Evolutionary conservation across 108 stramenopile genomes (phyloP).

Genomic region (Asterionellopsis glacialis): DNA sequence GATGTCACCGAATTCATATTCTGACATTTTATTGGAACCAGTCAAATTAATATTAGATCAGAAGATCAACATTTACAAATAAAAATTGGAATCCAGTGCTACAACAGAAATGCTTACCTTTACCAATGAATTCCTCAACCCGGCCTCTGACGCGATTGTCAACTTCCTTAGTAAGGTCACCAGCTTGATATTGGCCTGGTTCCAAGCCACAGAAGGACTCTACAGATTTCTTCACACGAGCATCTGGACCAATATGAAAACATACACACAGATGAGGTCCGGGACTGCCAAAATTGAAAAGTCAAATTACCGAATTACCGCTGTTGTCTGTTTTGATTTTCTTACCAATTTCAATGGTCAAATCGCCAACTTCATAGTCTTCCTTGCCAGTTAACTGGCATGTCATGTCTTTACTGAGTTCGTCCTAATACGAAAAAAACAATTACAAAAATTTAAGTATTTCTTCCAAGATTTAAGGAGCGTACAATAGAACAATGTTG

Average conservation of each 20-base stretch:
- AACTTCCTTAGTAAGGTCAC: slow-evolving; percentile 62
- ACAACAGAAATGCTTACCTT: too few species aligned
- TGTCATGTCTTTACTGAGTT: slow-evolving; percentile 34
- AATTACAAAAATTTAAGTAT: too few species aligned
- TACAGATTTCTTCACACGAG: slow-evolving; percentile 48
- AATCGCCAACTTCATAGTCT: slow-evolving; percentile 75
- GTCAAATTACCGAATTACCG: not conserved
- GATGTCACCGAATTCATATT: slow-evolving; percentile 73
- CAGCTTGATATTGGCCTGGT: slow-evolving; percentile 51
- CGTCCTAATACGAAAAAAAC: not conserved
- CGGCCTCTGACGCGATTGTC: slow-evolving; percentile 47
- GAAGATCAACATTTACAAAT: too few species aligned
- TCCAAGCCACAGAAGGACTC: slow-evolving; percentile 67
- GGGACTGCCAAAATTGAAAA: not conserved
- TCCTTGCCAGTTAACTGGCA: slow-evolving; percentile 75
- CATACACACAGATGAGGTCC: too few species aligned
- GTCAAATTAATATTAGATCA: too few species aligned
- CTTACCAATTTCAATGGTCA: slow-evolving; percentile 53
- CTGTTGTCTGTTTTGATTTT: not conserved
- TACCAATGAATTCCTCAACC: slow-evolving; percentile 67
- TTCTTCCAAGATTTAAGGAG: too few species aligned
- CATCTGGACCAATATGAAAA: too few species aligned
- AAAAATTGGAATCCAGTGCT: too few species aligned
- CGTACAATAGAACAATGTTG: too few species aligned
- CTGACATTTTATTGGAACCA: slow-evolving; percentile 19